Percentiles rank a stretch among this genome's conserved stretches.
phyloP scores from a whole-genome alignment of 148 eudicot species.

The Rhododendron mucronatum region DNA sequence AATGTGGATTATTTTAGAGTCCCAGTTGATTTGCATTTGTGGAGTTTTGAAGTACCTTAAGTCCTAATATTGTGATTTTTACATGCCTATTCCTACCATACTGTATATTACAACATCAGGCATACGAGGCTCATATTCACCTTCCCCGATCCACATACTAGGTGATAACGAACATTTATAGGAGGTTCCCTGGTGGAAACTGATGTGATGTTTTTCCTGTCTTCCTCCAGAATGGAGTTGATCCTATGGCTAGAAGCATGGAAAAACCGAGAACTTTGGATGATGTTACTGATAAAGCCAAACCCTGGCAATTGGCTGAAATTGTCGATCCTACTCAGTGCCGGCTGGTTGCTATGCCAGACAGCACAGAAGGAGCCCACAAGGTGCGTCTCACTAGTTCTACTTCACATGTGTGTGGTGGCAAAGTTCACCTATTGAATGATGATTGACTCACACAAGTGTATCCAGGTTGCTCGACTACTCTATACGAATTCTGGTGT shows the following conservation, averaged over 20 bases:
- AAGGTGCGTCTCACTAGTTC: conserved; percentile 41
- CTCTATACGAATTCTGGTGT: conserved; percentile 85
- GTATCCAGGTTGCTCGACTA: conserved; percentile 66
- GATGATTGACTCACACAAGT: neutral
- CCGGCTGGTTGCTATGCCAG: conserved; percentile 77
- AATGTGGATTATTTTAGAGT: neutral
- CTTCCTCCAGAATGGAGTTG: conserved; percentile 57
- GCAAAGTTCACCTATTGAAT: neutral
- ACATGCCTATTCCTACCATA: neutral
- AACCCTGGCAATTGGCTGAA: conserved; percentile 83
- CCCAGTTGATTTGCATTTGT: neutral
- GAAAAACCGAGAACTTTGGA: conserved; percentile 74
- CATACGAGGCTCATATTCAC: neutral
- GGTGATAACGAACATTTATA: neutral
- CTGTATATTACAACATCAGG: neutral
- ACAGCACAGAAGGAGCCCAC: conserved; percentile 56
- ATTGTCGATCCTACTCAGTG: conserved; percentile 75
- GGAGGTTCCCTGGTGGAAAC: neutral
- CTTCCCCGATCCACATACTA: neutral
- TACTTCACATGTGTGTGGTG: conserved; percentile 3
- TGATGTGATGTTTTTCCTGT: neutral
- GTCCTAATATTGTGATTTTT: neutral
- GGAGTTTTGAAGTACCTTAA: neutral
- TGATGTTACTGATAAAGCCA: conserved; percentile 57
- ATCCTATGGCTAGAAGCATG: conserved; percentile 50